phyloP scores from a whole-genome alignment of 1,284 basidiomycete species.

The Puccinia triticina region DNA sequence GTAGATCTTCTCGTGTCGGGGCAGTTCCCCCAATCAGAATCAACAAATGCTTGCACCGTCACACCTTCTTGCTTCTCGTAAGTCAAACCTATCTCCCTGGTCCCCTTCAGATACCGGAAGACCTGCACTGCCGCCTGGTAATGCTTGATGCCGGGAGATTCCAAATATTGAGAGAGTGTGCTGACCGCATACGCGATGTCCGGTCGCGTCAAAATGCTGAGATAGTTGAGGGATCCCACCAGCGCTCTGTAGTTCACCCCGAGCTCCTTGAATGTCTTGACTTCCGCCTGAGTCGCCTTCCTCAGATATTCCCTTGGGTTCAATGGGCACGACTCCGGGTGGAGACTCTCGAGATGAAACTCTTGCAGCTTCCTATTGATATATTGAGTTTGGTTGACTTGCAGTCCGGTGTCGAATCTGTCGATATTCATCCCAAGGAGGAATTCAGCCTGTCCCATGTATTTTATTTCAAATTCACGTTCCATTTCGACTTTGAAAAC shows the following conservation, averaged over 20 bases:
- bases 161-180: too few species aligned
- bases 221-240: constrained; percentile 7
- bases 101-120: too few species aligned
- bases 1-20: too few species aligned
- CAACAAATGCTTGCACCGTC: not conserved
- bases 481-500: not conserved
- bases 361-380: not conserved
- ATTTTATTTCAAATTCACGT: not conserved
- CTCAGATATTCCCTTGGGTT: not conserved
- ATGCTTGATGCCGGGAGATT: too few species aligned
- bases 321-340: not conserved
- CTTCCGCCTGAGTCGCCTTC: not conserved
- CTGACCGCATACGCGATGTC: too few species aligned
- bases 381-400: not conserved
- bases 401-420: not conserved
- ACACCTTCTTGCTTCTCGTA: not conserved
- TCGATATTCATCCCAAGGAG: too few species aligned
- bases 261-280: not conserved
- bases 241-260: not conserved
- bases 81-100: not conserved
- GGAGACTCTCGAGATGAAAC: not conserved
- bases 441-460: too few species aligned
- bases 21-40: too few species aligned
- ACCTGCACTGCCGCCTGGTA: too few species aligned
- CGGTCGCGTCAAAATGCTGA: not conserved